phyloP scores from a whole-genome alignment of 2,329 filamentous ascomycete species.

The Pseudogymnoascus pannorum region DNA sequence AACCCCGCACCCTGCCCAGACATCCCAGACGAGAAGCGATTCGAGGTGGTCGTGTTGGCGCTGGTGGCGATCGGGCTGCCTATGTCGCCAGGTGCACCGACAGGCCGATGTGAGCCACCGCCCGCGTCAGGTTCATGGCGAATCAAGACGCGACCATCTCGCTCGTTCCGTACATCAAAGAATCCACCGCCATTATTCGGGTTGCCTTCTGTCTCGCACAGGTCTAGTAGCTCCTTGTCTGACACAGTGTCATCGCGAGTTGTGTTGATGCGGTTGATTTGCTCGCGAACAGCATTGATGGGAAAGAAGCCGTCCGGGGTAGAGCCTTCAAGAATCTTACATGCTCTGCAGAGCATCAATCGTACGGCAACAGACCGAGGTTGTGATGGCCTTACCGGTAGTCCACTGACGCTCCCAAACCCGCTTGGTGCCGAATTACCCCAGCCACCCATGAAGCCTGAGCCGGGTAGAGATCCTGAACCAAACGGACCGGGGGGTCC shows the following conservation, averaged over 20 bases:
- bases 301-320: conserved; percentile 61
- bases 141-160: conserved; percentile 30
- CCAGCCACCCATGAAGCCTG: conserved; percentile 24
- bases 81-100: conserved; percentile 60
- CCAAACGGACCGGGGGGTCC: conserved; percentile 28
- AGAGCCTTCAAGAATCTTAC: conserved; percentile 50
- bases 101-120: conserved; percentile 30
- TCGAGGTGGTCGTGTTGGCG: conserved; percentile 10
- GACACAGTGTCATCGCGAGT: conserved; percentile 38
- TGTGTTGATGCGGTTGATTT: conserved; percentile 53
- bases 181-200: conserved; percentile 81
- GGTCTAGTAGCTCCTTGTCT: conserved; percentile 66
- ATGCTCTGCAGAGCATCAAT: conserved; percentile 69
- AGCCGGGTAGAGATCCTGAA: conserved; percentile 26
- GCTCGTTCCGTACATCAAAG: conserved; percentile 49
- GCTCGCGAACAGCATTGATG: conserved; percentile 56
- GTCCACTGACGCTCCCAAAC: conserved; percentile 40
- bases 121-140: conserved; percentile 49
- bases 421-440: conserved; percentile 31
- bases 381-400: conserved; percentile 40
- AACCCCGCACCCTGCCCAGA: background rate
- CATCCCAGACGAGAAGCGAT: conserved; percentile 4
- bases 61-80: conserved; percentile 53
- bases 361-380: conserved; percentile 64
- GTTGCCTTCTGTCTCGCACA: conserved; percentile 84